Percentiles rank a stretch among this genome's conserved stretches.
phyloP scores from a whole-genome alignment of 192 early-diverging fungal genomes.

The Bifiguratus adelaidae region DNA sequence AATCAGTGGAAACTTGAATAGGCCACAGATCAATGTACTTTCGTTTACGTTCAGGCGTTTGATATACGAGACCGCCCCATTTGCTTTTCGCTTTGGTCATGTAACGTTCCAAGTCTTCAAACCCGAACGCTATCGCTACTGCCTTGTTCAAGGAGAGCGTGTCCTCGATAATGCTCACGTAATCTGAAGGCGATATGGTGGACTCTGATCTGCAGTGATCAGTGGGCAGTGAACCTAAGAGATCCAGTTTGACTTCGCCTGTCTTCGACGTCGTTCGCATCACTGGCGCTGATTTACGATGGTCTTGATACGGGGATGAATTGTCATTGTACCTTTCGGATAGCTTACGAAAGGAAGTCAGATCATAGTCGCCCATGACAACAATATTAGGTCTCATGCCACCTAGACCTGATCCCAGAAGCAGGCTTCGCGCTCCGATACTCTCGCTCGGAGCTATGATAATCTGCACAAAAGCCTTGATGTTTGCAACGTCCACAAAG shows the following conservation, averaged over 20 bases:
- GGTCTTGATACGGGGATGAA: not conserved
- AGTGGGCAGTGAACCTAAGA: slow-evolving; percentile 31
- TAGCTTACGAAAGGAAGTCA: too few species aligned
- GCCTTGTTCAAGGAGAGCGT: slow-evolving; percentile 56
- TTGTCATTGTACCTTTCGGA: too few species aligned
- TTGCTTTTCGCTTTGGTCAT: slow-evolving; percentile 15
- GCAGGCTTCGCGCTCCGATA: slow-evolving; percentile 39
- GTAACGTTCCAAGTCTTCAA: slow-evolving; percentile 30
- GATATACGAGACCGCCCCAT: slow-evolving; percentile 1
- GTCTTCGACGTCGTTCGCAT: not conserved
- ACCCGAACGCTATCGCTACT: slow-evolving; percentile 54
- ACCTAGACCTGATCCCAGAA: slow-evolving; percentile 53
- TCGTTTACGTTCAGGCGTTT: slow-evolving; percentile 8
- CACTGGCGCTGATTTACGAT: not conserved
- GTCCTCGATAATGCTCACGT: slow-evolving; percentile 65
- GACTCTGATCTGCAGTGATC: slow-evolving; percentile 42
- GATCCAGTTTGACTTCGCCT: slow-evolving; percentile 18
- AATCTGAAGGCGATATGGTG: slow-evolving; percentile 44
- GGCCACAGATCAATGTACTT: slow-evolving; percentile 69
- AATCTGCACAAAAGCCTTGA: slow-evolving; percentile 58
- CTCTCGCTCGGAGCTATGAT: slow-evolving; percentile 32
- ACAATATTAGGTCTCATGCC: slow-evolving; percentile 62
- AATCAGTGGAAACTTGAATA: slow-evolving; percentile 36
- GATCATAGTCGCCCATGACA: slow-evolving; percentile 48
- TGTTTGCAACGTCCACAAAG: slow-evolving; percentile 39